Percentiles rank a stretch among this genome's conserved stretches.
These are phyloP conservation scores for Rhynchosporium graminicola DNA, from an alignment of 2,329 filamentous ascomycete genomes.

Conservation along the genomic window DNA sequence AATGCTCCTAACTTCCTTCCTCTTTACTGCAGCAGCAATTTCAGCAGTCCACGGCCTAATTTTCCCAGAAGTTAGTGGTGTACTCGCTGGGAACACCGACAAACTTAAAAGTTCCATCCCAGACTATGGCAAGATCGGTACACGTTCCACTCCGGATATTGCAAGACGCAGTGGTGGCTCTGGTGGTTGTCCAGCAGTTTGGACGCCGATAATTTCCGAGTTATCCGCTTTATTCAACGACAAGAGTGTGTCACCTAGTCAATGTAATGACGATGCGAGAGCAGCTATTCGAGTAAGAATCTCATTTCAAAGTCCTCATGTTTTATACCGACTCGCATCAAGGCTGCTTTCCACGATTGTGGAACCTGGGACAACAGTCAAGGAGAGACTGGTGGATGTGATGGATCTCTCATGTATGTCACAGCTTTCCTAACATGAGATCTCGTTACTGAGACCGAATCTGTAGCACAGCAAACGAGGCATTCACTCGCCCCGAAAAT, in stretches of 20 bases:
- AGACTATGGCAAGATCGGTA: background rate
- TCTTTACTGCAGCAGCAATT: background rate
- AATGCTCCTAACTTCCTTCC: background rate
- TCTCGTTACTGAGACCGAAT: background rate
- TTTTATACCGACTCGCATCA: background rate
- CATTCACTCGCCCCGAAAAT: slow-evolving; percentile 23
- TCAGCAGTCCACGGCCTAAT: background rate
- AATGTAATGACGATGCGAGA: slow-evolving; percentile 30
- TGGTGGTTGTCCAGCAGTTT: background rate
- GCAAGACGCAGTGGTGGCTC: background rate
- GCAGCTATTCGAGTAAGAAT: slow-evolving; percentile 26
- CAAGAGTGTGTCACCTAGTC: slow-evolving; percentile 14
- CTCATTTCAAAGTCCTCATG: background rate
- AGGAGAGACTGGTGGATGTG: slow-evolving; percentile 27
- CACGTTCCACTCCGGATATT: background rate
- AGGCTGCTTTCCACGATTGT: slow-evolving; percentile 29
- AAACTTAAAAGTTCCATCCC: slow-evolving; percentile 1
- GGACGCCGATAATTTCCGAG: slow-evolving; percentile 5
- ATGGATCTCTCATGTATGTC: slow-evolving; percentile 25
- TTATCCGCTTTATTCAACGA: slow-evolving; percentile 20
- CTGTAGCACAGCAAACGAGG: slow-evolving; percentile 16
- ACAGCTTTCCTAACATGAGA: background rate
- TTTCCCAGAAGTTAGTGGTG: background rate
- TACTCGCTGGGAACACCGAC: background rate
- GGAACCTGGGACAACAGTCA: slow-evolving; percentile 24